These are phyloP conservation scores for Diutina ranongensis DNA, from an alignment of 1,139 yeast genomes.

Conservation along the genomic window DNA sequence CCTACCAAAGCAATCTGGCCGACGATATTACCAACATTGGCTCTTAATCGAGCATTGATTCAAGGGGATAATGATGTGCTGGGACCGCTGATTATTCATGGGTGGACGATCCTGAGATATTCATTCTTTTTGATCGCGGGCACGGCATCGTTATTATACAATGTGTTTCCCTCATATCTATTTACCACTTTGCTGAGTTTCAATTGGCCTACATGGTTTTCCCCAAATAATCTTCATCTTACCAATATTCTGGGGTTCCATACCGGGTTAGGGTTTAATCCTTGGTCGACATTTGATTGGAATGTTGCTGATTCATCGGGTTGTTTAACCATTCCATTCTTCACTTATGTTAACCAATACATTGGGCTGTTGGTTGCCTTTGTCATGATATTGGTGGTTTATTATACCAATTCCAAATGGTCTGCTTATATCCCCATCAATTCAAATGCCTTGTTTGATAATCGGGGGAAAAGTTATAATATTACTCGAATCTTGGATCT, in stretches of 20 bases:
- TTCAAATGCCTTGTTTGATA: constrained; percentile 25
- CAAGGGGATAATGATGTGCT: not conserved
- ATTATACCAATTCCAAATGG: constrained; percentile 30
- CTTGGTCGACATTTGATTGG: constrained; percentile 35
- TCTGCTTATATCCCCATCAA: constrained; percentile 30
- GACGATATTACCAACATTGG: constrained; percentile 33
- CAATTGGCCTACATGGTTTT: constrained; percentile 40
- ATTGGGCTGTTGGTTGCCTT: constrained; percentile 26
- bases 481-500: constrained; percentile 23
- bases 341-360: constrained; percentile 26
- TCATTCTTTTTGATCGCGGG: constrained; percentile 27
- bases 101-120: constrained; percentile 31
- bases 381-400: constrained; percentile 19
- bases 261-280: constrained; percentile 32
- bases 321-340: constrained; percentile 21
- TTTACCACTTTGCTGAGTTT: constrained; percentile 31
- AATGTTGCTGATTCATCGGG: constrained; percentile 24
- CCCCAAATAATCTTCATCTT: constrained; percentile 28
- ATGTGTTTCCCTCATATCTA: constrained; percentile 33
- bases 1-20: constrained; percentile 39
- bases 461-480: constrained; percentile 22
- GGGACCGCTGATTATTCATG: constrained; percentile 18
- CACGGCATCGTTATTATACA: constrained; percentile 24
- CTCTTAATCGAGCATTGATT: constrained; percentile 24
- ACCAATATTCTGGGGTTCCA: constrained; percentile 27